A percentile compares a stretch with the other conserved stretches of the same genome.
phyloP scores from a whole-genome alignment of 164 flowering plant species.

The Sextonia rubra region DNA sequence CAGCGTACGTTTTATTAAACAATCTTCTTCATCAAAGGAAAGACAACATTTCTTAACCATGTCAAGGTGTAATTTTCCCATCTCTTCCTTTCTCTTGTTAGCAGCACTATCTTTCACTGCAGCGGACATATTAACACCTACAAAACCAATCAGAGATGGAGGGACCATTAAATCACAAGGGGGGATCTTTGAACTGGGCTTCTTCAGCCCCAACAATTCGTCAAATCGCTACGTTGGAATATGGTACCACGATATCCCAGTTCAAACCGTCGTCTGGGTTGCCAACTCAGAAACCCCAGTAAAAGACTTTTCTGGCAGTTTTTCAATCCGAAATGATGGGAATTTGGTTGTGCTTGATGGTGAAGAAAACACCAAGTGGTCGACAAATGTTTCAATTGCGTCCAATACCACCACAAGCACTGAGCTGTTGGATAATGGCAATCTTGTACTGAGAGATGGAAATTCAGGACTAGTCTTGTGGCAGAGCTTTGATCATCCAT shows the following conservation, averaged over 20 bases:
- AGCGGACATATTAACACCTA: not conserved
- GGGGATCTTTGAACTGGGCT: constrained; percentile 9
- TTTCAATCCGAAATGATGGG: not conserved
- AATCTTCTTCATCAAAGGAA: too few relatives aligned
- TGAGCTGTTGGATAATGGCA: constrained; percentile 23
- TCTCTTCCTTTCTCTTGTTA: not conserved
- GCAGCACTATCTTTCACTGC: not conserved
- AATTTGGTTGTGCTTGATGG: constrained; percentile 6
- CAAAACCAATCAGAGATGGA: constrained; percentile 3
- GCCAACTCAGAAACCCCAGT: constrained; percentile 10
- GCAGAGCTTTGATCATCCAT: constrained; percentile 14
- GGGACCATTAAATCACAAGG: constrained; percentile 1
- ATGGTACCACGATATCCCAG: constrained; percentile 10
- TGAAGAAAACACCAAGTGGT: not conserved
- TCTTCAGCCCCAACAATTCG: constrained; percentile 12
- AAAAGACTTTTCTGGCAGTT: not conserved
- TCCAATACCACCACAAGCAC: not conserved
- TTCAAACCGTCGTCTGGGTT: constrained; percentile 3
- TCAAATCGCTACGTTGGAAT: constrained; percentile 2
- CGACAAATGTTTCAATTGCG: not conserved
- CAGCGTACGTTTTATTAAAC: too few relatives aligned
- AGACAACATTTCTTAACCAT: too few relatives aligned
- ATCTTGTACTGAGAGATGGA: constrained; percentile 24
- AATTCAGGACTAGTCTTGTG: not conserved
- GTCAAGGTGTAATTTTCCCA: not conserved